Evolutionary conservation across 2,329 filamentous ascomycete genomes (phyloP).

Genomic region (Venturia pyrina): DNA sequence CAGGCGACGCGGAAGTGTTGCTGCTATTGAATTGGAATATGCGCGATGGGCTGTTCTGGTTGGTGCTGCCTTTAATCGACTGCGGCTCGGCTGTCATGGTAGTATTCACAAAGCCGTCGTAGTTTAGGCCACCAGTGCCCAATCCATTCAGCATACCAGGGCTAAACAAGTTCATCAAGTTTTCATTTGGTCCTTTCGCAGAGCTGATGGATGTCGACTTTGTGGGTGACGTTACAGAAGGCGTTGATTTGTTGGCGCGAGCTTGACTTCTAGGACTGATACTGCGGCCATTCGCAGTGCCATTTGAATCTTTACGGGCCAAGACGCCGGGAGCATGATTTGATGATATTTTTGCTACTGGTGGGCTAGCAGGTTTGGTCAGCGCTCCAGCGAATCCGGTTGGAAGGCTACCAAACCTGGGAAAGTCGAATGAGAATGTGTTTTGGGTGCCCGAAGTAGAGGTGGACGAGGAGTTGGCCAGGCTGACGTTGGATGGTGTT

Average conservation of each 20-base stretch:
- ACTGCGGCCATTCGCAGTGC: slow-evolving; percentile 17
- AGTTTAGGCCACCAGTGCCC: neutral
- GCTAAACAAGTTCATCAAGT: slow-evolving; percentile 49
- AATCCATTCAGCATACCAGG: slow-evolving; percentile 40
- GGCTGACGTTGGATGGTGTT: slow-evolving; percentile 34
- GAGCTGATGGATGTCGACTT: slow-evolving; percentile 14
- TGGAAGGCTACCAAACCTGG: slow-evolving; percentile 74
- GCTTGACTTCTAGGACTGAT: slow-evolving; percentile 27
- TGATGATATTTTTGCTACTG: slow-evolving; percentile 14
- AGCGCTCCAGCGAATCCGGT: slow-evolving; percentile 41
- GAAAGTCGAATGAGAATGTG: slow-evolving; percentile 93
- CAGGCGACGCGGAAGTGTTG: slow-evolving; percentile 37
- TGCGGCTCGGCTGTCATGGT: slow-evolving; percentile 13
- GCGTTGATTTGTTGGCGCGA: slow-evolving; percentile 15
- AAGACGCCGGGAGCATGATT: slow-evolving; percentile 18
- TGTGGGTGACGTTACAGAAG: slow-evolving; percentile 21
- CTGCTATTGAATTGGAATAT: slow-evolving; percentile 42
- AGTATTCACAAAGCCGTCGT: slow-evolving; percentile 13
- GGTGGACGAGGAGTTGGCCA: slow-evolving; percentile 34
- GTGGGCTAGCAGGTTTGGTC: slow-evolving; percentile 21
- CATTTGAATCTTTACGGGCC: slow-evolving; percentile 24
- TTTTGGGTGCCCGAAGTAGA: slow-evolving; percentile 36
- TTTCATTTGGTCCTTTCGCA: slow-evolving; percentile 17
- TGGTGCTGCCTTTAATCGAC: slow-evolving; percentile 26
- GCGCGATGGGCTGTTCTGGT: slow-evolving; percentile 33